Base-by-base conservation (phyloP, 1,284 basidiomycete genomes). In the Trametes polyzona region DNA sequence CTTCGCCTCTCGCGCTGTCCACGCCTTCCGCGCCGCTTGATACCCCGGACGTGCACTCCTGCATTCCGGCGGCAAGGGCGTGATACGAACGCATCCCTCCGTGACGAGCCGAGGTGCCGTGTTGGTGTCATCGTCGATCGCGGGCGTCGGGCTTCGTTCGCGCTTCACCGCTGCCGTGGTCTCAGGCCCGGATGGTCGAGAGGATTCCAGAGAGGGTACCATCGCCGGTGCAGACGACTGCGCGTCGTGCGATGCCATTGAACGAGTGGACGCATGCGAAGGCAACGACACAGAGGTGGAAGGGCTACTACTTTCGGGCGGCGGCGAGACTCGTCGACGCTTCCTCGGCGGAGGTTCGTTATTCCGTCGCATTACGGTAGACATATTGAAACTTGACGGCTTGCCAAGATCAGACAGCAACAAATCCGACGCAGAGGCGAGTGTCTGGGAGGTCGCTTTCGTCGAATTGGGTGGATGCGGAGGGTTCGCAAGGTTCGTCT, bases 81-180 rank as follows among this genome's bases (percentile, higher is more conserved):
- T 62, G 42, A 66, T 63, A 36, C 62, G 66, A 7, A 61, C 52
- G 21, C 67, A 65, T 2, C 69, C 69, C 10, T 67, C 59, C 0
- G 64, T 67, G n/a, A 65, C 46, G 5, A 56, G 59, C 17, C 35
- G 61, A 3, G 59, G 61, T 2, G 44, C 40, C 1, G 39, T 33
- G 7, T n/a, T 16, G 26, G 16, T 5, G 7, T 2, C 6, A 9
- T 39, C 16, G 27, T n/a, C 14, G 16, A 69, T 24, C 3, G 29
- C 32, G 1, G 69, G 69, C 5, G 68, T 64, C 4, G 62, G 47
- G 48, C 65, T 69, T 19, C 67, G 69, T 58, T 71, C 69, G 10
- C 53, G 59, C 50, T 71, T 71, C 10, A 70, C 54, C 7, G 40
- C n/a, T n/a, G 29, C 5, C 9, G 40, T 21, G 19, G 33, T 2